These are phyloP conservation scores for Pleurotus djamor DNA, from an alignment of 768 basidiomycete genomes.

Conservation along the genomic window DNA sequence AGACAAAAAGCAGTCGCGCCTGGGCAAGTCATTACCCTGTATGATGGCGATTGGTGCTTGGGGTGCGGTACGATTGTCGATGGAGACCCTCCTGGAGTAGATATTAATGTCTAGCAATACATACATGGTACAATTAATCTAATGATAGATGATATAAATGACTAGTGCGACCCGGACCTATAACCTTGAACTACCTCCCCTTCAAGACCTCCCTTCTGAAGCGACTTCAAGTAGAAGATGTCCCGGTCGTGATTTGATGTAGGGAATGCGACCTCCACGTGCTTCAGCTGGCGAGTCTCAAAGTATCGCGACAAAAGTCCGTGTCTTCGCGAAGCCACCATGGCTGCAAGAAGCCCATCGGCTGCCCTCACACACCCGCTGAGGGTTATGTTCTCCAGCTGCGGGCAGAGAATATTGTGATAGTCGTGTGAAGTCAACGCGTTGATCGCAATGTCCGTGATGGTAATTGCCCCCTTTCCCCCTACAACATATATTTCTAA, in stretches of 20 bases:
- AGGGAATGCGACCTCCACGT: conserved; percentile 2
- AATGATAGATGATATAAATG: too few relatives aligned
- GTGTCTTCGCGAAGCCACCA: neutral
- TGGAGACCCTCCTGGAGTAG: conserved; percentile 7
- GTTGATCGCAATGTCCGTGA: neutral
- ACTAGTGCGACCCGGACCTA: neutral
- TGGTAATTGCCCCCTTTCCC: neutral
- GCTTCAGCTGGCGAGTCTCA: neutral
- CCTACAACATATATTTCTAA: conserved; percentile 3
- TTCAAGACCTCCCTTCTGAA: neutral
- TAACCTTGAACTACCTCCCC: conserved; percentile 3
- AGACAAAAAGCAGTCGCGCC: conserved; percentile 69
- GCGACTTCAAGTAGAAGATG: neutral
- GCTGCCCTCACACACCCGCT: neutral
- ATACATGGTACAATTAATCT: too few relatives aligned
- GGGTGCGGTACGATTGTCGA: conserved; percentile 72
- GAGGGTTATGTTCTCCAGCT: neutral
- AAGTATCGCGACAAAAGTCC: neutral
- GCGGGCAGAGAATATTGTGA: neutral
- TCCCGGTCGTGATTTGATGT: conserved; percentile 1
- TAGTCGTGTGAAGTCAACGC: conserved; percentile 2
- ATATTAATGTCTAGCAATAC: neutral
- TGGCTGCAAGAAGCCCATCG: neutral
- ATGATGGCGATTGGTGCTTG: conserved; percentile 74
- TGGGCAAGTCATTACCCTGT: conserved; percentile 81